Base-by-base conservation (phyloP, 345 rosid species). In the Salix koriyanagi region DNA sequence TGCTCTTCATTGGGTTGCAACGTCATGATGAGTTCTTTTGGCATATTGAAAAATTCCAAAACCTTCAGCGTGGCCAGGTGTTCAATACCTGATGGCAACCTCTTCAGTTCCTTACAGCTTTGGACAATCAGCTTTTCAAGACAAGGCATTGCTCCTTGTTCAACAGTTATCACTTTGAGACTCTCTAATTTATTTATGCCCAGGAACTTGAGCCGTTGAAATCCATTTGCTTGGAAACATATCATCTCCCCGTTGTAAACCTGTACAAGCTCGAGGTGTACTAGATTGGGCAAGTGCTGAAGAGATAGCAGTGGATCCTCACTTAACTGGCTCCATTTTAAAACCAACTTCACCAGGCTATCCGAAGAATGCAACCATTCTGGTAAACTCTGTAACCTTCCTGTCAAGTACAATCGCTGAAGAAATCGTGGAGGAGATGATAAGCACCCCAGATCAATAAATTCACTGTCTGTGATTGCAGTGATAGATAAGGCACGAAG, bases 361-460 rank as follows among this genome's bases (percentile, higher is more conserved):
- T 62, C 23, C 11, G 14, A 36, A 11, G 13, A 25, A 7, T 54
- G n/a, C 23, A 62, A 41, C 76, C 76, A 74, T 16, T 60, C n/a
- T 16, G 76, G 76, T 8, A 74, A 14, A 32, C n/a, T 74, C 25
- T 14, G 32, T 13, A 74, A 18, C 4, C 32, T 12, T 46, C 69
- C 76, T 8, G 16, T 25, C 39, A 74, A 15, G 39, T 28, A 61
- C 28, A 74, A 54, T 19, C 46, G 39, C 37, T 23, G 37, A 42
- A 74, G 76, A n/a, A 42, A 41, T 15, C 10, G 36, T 42, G 76
- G 76, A 41, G 87, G 87, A 25, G 73, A 75, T 15, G 65, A 28
- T 5, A 79, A 77, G 77, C 77, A 70, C 6, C 82, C 50, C 37
- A 82, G 78, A 75, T 85, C 87, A 32, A 85, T 61, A 26, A 79